These are phyloP conservation scores for Iodosphaeria phyllophila DNA, from an alignment of 2,329 filamentous ascomycete species.

Conservation along the genomic window DNA sequence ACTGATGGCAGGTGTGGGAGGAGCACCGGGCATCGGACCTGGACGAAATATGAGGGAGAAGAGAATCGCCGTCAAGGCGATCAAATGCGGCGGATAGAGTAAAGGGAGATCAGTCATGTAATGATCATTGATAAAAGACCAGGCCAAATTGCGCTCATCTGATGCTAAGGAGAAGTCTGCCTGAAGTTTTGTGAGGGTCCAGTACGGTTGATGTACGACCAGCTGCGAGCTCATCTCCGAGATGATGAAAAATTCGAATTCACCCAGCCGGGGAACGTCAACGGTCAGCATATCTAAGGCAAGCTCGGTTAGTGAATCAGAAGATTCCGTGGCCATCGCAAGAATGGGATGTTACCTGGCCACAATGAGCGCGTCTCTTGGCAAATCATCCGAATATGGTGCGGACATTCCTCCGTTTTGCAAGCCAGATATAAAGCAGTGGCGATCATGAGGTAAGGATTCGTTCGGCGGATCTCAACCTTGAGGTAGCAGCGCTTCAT, in stretches of 20 bases:
- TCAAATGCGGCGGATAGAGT: constrained; percentile 67
- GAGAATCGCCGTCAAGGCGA: constrained; percentile 74
- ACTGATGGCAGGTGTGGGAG: constrained; percentile 22
- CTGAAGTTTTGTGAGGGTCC: constrained; percentile 55
- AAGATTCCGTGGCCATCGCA: too few relatives aligned
- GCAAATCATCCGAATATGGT: constrained; percentile 84
- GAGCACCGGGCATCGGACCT: constrained; percentile 9
- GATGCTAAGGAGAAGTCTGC: constrained; percentile 50
- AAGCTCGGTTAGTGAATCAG: not conserved
- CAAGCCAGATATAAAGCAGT: constrained; percentile 89
- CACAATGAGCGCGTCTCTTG: constrained; percentile 72
- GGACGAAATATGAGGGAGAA: constrained; percentile 70
- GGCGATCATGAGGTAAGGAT: constrained; percentile 82
- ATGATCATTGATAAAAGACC: constrained; percentile 77
- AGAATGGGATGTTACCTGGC: constrained; percentile 33
- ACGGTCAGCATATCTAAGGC: constrained; percentile 44
- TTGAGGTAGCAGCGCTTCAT: constrained; percentile 84
- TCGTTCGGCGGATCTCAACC: constrained; percentile 80
- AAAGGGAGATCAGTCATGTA: constrained; percentile 85
- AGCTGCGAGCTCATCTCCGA: constrained; percentile 80
- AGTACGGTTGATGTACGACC: constrained; percentile 82
- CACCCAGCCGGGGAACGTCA: constrained; percentile 70
- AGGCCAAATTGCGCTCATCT: constrained; percentile 62
- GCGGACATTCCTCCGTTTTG: constrained; percentile 95
- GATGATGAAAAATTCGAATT: constrained; percentile 87